Base-by-base conservation (phyloP, 225 moss, liverwort and hornwort genomes). In the Sphagnum tenellum region DNA sequence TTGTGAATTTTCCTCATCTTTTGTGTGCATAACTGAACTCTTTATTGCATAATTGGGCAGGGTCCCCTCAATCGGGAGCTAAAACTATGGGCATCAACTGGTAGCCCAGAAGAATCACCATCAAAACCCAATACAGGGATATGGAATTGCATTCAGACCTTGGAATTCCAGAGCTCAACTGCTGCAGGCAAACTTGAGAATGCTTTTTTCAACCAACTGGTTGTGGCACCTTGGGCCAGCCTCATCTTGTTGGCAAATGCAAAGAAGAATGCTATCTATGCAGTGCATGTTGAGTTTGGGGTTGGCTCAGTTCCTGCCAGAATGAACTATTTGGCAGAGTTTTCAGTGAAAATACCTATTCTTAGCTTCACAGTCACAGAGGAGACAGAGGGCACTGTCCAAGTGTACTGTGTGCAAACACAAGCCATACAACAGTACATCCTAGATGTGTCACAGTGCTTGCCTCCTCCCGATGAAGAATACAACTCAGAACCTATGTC, bases 351-450 rank as follows among this genome's bases (percentile, higher is more conserved):
- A 47, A 87, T 87, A 73, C 98, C 98, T 48, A 90, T 98, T 45
- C 66, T 98, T 49, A 98, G 93, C 76, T 76, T 98, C 74, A 98
- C 89, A 60, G 93, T 87, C 9, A 89, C 86, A 55, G 86, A 88
- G 68, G 92, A 86, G 57, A 85, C 77, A 45, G 85, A 90, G 57
- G 93, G 87, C 29, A 86, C 85, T 49, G 98, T 93, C 7, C 89
- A 93, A 76, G 82, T 98, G n/a, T 98, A 89, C 61, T 98, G 98
- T 74, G 93, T 98, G 51, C 98, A 98, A 74, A 98, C 98, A 46
- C 85, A 87, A 70, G 98, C 90, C 12, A 98, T 98, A 69, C 98
- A 98, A 77, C 98, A 89, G 75, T 98, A 93, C 72, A 80, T 87
- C 11, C 85, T 98, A 47, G 81, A 90, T 64, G 79, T 90, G 55